Evolutionary conservation across 257 asterid genomes (phyloP).

Genomic region (Buddleja alternifolia): DNA sequence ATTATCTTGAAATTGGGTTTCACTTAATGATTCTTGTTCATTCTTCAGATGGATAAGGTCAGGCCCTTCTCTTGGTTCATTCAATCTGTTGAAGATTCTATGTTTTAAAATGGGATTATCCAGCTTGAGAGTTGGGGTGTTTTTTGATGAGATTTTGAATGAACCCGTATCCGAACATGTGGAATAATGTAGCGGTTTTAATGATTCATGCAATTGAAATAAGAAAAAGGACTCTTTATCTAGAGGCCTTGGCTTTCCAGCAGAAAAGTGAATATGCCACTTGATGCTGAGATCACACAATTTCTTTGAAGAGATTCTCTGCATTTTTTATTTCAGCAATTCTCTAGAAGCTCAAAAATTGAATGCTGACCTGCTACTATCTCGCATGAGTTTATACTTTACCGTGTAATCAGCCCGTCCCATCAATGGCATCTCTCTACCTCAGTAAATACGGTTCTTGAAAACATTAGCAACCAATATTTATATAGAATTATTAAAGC

Average conservation of each 20-base stretch:
- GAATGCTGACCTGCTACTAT: too few relatives aligned
- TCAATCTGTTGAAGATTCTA: constrained; percentile 11
- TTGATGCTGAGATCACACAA: constrained; percentile 32
- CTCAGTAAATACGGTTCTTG: too few relatives aligned
- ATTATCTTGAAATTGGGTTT: constrained; percentile 33
- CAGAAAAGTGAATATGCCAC: constrained; percentile 24
- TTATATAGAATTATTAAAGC: too few relatives aligned
- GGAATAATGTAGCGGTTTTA: constrained; percentile 38
- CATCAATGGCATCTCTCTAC: too few relatives aligned
- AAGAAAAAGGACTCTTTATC: constrained; percentile 3
- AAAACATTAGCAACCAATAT: too few relatives aligned
- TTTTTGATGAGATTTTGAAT: constrained; percentile 30
- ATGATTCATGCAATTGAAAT: constrained; percentile 34
- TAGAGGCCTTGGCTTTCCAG: constrained; percentile 18
- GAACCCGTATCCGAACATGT: constrained; percentile 42
- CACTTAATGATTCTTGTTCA: constrained; percentile 33
- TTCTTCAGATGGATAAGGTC: constrained; percentile 54
- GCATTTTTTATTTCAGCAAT: constrained; percentile 29
- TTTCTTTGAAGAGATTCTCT: constrained; percentile 35
- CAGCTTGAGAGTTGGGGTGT: constrained; percentile 12
- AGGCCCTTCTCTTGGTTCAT: constrained; percentile 38
- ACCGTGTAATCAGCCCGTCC: too few relatives aligned
- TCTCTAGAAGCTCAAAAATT: too few relatives aligned
- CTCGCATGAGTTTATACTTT: too few relatives aligned
- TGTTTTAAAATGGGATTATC: constrained; percentile 23